These are phyloP conservation scores for Pezicula radicicola DNA, from an alignment of 2,329 filamentous ascomycete genomes.

Conservation along the genomic window DNA sequence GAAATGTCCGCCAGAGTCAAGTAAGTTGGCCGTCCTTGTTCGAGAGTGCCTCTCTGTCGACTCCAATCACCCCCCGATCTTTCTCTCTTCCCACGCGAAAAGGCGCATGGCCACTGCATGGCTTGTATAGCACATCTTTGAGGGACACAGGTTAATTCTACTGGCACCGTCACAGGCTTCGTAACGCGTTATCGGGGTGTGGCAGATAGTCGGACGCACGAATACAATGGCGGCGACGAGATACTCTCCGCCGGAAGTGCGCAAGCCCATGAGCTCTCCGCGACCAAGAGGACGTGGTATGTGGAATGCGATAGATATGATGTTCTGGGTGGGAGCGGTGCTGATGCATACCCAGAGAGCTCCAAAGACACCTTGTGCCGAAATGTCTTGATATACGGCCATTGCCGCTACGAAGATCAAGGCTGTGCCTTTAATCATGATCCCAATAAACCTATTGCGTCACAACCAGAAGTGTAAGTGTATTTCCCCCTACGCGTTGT, in stretches of 20 bases:
- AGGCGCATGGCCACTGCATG: too few relatives aligned
- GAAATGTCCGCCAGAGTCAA: conserved; percentile 28
- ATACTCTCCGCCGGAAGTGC: conserved; percentile 27
- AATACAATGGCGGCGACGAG: conserved; percentile 27
- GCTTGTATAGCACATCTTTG: too few relatives aligned
- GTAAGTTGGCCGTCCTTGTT: conserved; percentile 12
- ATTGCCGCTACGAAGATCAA: conserved; percentile 88
- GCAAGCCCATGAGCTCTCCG: conserved; percentile 47
- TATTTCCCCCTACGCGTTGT: conserved; percentile 2
- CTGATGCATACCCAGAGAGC: conserved; percentile 52
- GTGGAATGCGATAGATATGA: conserved; percentile 19
- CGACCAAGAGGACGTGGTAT: conserved; percentile 54
- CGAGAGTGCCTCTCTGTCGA: too few relatives aligned
- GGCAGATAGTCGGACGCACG: conserved; percentile 25
- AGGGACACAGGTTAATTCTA: neutral
- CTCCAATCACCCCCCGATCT: too few relatives aligned
- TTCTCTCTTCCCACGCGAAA: too few relatives aligned
- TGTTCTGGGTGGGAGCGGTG: neutral
- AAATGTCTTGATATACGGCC: conserved; percentile 90
- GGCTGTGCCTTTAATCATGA: conserved; percentile 90
- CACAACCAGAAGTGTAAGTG: conserved; percentile 49
- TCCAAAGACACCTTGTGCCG: conserved; percentile 86
- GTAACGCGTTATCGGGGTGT: conserved; percentile 25
- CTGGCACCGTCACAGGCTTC: conserved; percentile 22
- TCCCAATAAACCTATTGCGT: conserved; percentile 53